Base-by-base conservation (phyloP, 768 basidiomycete species). In the Kwoniella mangroviensis region DNA sequence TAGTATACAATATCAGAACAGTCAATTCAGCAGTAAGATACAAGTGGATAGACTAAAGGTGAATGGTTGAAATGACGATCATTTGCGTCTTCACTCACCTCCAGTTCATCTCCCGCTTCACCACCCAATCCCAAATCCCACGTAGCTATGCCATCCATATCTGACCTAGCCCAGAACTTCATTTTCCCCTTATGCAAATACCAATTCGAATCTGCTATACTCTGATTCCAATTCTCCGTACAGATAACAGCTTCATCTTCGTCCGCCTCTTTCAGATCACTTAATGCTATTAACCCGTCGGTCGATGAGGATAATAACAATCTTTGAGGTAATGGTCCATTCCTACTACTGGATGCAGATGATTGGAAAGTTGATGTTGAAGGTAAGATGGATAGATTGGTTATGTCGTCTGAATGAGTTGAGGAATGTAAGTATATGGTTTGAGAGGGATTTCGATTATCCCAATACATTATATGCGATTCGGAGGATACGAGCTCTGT, bases 401-500 rank as follows among this genome's bases (percentile, higher is more conserved):
- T 96, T 67, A 98, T 88, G 78, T 98, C 94, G 82, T 98, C 94
- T 2, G 94, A 95, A 78, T 98, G 94, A 0, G 93, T 93, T 2
- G 91, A 92, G 3, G 88, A 85, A 82, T 97, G 94, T n/a, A 85
- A 86, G 41, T 92, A 88, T 1, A 93, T 79, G 4, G 90, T 91
- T 1, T 87, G 86, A 1, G 85, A 86, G 11, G 93, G 89, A 64
- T 89, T 88, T n/a, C 94, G 88, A 21, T 90, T 90, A 81, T 98
- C 94, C 94, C 94, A 97, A 85, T 91, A 97, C 2, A 93, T 73
- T 52, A 97, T 89, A 9, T 89, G 85, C 0, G 94, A 91, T 71
- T 96, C 94, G 55, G 94, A 90, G 13, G 88, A 88, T 69, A 90
- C 87, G 21, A 94, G 82, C 72, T 92, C 92, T 0, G 93, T 91